Conservation (phyloP, 1,139 yeast genomes). For the Dujonia santamariae region DNA sequence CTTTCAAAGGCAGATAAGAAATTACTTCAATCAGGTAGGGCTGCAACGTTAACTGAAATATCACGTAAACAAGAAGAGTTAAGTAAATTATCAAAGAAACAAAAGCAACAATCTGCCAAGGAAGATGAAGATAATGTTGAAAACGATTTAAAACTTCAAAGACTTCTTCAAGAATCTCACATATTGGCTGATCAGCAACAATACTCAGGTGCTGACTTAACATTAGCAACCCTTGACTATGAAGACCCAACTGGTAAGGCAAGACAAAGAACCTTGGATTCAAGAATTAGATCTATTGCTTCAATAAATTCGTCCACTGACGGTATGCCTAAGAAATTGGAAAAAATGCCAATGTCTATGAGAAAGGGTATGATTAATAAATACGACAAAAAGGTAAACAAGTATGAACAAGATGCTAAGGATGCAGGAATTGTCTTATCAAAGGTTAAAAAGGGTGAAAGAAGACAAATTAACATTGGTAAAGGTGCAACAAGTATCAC, state of each 20-base stretch:
- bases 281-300: slow-evolving; percentile 59
- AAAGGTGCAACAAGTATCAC: slow-evolving; percentile 48
- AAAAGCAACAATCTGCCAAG: slow-evolving; percentile 22
- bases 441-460: slow-evolving; percentile 59
- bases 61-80: slow-evolving; percentile 22
- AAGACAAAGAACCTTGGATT: slow-evolving; percentile 67
- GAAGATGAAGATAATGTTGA: slow-evolving; percentile 56
- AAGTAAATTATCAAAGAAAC: slow-evolving; percentile 25
- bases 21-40: slow-evolving; percentile 37
- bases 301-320: slow-evolving; percentile 44
- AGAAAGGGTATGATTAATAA: slow-evolving; percentile 77
- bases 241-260: slow-evolving; percentile 81
- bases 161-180: slow-evolving; percentile 83
- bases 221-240: slow-evolving; percentile 61
- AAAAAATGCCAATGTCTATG: slow-evolving; percentile 84
- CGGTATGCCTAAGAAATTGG: slow-evolving; percentile 47
- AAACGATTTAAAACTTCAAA: slow-evolving; percentile 80
- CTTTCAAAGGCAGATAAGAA: slow-evolving; percentile 30
- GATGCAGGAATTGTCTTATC: slow-evolving; percentile 86
- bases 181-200: slow-evolving; percentile 58
- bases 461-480: slow-evolving; percentile 56
- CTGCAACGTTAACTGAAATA: slow-evolving; percentile 38
- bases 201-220: slow-evolving; percentile 74
- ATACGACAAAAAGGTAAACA: slow-evolving; percentile 48
- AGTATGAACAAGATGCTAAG: slow-evolving; percentile 71